These are phyloP conservation scores for Cinnamomum micranthum DNA, from an alignment of 164 flowering plant genomes.

Conservation along the genomic window DNA sequence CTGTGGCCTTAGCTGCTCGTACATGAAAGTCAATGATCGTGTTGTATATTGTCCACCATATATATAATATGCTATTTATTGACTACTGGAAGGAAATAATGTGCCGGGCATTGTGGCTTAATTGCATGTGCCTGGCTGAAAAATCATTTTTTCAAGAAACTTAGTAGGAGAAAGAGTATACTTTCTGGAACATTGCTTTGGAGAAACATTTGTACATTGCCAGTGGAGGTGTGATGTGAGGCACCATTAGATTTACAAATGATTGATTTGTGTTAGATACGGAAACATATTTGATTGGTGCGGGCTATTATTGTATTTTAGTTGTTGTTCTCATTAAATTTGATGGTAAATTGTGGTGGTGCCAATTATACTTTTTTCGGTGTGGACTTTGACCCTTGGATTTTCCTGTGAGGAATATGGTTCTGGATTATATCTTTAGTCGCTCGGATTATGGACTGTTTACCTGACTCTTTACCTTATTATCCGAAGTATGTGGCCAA, in stretches of 20 bases:
- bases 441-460: no score
- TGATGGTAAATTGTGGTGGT: no score
- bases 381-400: no score
- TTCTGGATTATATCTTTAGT: no score
- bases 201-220: not conserved
- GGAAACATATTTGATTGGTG: not conserved
- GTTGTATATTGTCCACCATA: not conserved
- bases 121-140: no score
- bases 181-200: not conserved
- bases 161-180: not conserved
- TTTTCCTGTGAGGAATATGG: no score
- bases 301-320: not conserved
- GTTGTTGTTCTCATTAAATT: no score
- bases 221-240: not conserved
- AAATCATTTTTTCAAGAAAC: not conserved
- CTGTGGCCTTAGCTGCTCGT: not conserved
- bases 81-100: not conserved
- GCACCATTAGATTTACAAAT: not conserved
- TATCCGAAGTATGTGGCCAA: no score
- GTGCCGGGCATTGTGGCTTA: not conserved
- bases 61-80: constrained; percentile 2
- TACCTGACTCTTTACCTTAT: no score
- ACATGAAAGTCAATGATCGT: not conserved
- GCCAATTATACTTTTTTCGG: no score
- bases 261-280: not conserved